phyloP scores from a whole-genome alignment of 441 rosid genomes.

The Dalechampia spathulata region DNA sequence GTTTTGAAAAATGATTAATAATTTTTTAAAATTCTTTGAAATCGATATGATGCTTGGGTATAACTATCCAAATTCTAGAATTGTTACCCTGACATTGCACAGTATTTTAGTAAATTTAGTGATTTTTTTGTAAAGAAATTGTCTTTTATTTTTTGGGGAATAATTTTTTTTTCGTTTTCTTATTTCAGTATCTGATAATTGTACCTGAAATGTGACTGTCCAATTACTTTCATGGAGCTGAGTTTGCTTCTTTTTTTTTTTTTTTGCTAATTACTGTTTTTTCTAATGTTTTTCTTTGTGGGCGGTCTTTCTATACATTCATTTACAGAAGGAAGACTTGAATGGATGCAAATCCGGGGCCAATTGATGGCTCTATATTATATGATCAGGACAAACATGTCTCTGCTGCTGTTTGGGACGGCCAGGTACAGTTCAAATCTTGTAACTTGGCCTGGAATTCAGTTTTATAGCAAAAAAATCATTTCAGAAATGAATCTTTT shows the following conservation, averaged over 20 bases:
- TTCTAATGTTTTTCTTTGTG: neutral
- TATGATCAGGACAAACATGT: constrained; percentile 97
- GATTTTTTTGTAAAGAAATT: neutral
- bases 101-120: no score
- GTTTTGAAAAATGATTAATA: neutral
- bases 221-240: neutral
- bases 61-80: no score
- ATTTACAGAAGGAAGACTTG: no score
- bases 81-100: no score
- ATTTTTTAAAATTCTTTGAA: no score
- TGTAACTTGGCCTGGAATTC: no score
- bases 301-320: no score
- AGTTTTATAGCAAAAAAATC: no score
- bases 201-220: no score
- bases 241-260: neutral
- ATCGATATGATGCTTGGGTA: no score
- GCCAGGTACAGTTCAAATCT: constrained; percentile 48
- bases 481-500: no score
- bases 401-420: constrained; percentile 96
- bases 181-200: neutral
- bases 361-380: constrained; percentile 57
- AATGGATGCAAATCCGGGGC: constrained; percentile 66
- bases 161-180: neutral
- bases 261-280: neutral
- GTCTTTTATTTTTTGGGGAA: no score